Evolutionary conservation across 768 basidiomycete species (phyloP), one percentile per base, ranked within the genome.

Genomic region (Phylloporus sp.): DNA sequence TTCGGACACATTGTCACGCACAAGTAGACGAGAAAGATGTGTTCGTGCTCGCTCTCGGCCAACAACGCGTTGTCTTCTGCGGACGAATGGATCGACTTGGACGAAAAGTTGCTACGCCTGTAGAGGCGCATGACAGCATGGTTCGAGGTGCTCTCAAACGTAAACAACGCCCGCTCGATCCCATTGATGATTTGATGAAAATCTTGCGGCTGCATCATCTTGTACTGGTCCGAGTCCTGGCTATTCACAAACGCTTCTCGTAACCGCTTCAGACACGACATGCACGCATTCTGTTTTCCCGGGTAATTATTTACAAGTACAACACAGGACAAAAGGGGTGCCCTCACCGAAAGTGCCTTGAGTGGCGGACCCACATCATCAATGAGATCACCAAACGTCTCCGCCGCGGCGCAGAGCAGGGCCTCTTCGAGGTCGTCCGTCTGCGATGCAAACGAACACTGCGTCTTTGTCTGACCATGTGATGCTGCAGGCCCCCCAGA

Each of bases 11-110:
- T 42, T 8, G 28, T 20, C n/a, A 76, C 91, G 66, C 55, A 95
- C 94, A 94, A 95, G 64, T 95, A 95, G 0, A 94, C 86, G 23
- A 95, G 68, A 65, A 95, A 95, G 1, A 97, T 77, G 50, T 84
- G 83, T 59, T 97, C 94, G 57, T 86, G 82, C n/a, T 87, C 82
- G 34, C 72, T 72, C 28, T 76, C 77, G 8, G 61, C 58, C 16
- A 80, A 60, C 3, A 76, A 41, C 13, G 56, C 51, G 34, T 73
- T 73, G 1, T 79, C 76, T 20, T 56, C 49, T 13, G 45, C 27
- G 5, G 50, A 57, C 39, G 57, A 61, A 22, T 18, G 55, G 13
- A 44, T 34, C 4, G 71, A 62, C 24, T 27, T 49, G 20, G 53
- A 38, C 26, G 68, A 59, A 31, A 66, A 62, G 46, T 80, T 75